Percentiles rank a stretch among this genome's conserved stretches.
phyloP scores from a whole-genome alignment of 2,329 filamentous ascomycete species.

The Talaromyces verruculosus region DNA sequence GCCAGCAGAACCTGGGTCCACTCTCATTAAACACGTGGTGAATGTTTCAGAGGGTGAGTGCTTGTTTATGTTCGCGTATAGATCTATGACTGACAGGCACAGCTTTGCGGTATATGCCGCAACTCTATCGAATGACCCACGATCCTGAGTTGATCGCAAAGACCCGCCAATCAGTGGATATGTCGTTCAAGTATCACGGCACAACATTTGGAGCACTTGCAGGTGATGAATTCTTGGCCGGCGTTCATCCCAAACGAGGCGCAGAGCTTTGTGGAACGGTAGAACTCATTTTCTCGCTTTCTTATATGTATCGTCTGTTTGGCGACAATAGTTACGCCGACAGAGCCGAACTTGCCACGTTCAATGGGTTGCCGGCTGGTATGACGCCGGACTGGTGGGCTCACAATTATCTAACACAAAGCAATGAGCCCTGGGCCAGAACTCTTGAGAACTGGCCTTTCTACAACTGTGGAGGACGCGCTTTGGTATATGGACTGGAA shows the following conservation, averaged over 20 bases:
- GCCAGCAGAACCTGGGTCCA: conserved; percentile 18
- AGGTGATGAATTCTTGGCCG: conserved; percentile 21
- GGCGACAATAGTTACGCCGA: conserved; percentile 20
- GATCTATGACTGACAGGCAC: background rate
- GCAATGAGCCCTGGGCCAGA: conserved; percentile 19
- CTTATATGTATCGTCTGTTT: conserved; percentile 22
- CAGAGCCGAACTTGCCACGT: conserved; percentile 18
- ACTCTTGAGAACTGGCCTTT: conserved; percentile 20
- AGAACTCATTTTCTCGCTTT: conserved; percentile 21
- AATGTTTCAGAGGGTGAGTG: conserved; percentile 20
- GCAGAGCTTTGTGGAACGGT: conserved; percentile 21
- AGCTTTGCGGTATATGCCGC: conserved; percentile 21
- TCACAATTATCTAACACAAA: conserved; percentile 21
- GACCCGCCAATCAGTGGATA: conserved; percentile 18
- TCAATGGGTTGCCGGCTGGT: conserved; percentile 20
- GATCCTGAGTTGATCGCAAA: conserved; percentile 16
- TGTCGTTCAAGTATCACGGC: conserved; percentile 21
- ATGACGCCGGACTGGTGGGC: conserved; percentile 22
- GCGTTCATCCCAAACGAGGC: conserved; percentile 21
- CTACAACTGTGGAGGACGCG: conserved; percentile 19
- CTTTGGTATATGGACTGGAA: conserved; percentile 21
- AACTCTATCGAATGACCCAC: conserved; percentile 20
- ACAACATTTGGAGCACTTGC: conserved; percentile 21
- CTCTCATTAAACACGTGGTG: conserved; percentile 20
- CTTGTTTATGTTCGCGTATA: background rate